Conservation (phyloP, 2,329 filamentous ascomycete genomes). For the Epichloe uncinata region DNA sequence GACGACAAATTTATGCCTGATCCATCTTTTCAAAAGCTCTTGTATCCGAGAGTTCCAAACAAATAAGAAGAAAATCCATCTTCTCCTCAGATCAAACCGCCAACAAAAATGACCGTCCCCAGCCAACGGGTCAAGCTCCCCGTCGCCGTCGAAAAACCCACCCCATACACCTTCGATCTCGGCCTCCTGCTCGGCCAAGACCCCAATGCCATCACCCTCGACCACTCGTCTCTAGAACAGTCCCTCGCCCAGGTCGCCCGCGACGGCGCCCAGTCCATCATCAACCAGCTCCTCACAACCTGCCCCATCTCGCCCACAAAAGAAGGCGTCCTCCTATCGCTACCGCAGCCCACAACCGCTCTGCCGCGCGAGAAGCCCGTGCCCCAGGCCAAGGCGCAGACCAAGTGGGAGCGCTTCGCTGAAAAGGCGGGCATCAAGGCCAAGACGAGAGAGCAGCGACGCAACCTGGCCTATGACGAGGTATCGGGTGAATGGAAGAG, state of each 20-base stretch:
- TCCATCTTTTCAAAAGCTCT: background rate
- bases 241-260: slow-evolving; percentile 66
- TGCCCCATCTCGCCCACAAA: slow-evolving; percentile 61
- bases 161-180: slow-evolving; percentile 89
- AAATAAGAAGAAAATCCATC: background rate
- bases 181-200: slow-evolving; percentile 75
- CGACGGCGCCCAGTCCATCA: slow-evolving; percentile 79
- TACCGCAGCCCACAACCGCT: slow-evolving; percentile 55
- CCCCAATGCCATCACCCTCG: slow-evolving; percentile 62
- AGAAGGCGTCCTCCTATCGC: slow-evolving; percentile 61
- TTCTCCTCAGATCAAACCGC: background rate
- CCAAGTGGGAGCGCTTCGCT: slow-evolving; percentile 92
- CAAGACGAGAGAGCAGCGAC: slow-evolving; percentile 64
- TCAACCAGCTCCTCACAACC: slow-evolving; percentile 88
- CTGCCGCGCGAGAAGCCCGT: slow-evolving; percentile 89
- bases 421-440: slow-evolving; percentile 92
- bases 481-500: slow-evolving; percentile 76
- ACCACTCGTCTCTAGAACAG: slow-evolving; percentile 43
- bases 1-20: background rate
- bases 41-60: background rate
- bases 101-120: slow-evolving; percentile 21
- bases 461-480: slow-evolving; percentile 73
- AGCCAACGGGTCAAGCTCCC: slow-evolving; percentile 37
- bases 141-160: slow-evolving; percentile 64
- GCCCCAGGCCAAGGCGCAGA: slow-evolving; percentile 66